Percentiles rank a stretch among this genome's conserved stretches.
phyloP scores from a whole-genome alignment of 1,284 basidiomycete species.

The Coriolopsis trogii region DNA sequence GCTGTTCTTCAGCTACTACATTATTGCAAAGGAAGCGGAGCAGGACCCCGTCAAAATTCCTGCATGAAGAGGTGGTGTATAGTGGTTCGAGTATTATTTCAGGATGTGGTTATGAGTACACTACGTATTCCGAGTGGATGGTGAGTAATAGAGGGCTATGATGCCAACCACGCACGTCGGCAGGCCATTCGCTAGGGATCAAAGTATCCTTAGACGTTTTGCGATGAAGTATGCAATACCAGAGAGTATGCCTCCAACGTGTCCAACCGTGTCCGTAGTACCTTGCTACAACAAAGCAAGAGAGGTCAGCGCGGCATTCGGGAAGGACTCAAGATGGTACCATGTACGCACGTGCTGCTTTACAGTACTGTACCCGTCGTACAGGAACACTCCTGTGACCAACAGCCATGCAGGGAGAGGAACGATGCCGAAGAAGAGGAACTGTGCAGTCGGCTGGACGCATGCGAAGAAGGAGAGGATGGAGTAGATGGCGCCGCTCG shows the following conservation, averaged over 20 bases:
- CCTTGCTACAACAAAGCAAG: conserved; percentile 38
- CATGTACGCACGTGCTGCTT: conserved; percentile 45
- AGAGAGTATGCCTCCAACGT: conserved; percentile 77
- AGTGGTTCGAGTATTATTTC: no score
- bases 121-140: no score
- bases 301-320: no score
- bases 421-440: conserved; percentile 82
- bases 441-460: conserved; percentile 66
- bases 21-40: conserved; percentile 55
- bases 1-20: conserved; percentile 86
- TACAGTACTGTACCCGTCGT: conserved; percentile 58
- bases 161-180: no score
- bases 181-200: no score
- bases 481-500: conserved; percentile 83
- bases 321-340: no score
- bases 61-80: no score
- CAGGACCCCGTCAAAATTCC: no score
- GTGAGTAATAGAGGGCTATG: no score
- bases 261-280: conserved; percentile 71
- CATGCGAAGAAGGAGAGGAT: conserved; percentile 75
- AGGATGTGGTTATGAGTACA: no score
- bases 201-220: conserved; percentile 27
- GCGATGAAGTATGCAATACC: conserved; percentile 62
- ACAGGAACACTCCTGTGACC: conserved; percentile 76
- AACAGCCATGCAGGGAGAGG: conserved; percentile 85